Conservation (phyloP, 352 stramenopile genomes). For the Globisporangium abappressorium region DNA sequence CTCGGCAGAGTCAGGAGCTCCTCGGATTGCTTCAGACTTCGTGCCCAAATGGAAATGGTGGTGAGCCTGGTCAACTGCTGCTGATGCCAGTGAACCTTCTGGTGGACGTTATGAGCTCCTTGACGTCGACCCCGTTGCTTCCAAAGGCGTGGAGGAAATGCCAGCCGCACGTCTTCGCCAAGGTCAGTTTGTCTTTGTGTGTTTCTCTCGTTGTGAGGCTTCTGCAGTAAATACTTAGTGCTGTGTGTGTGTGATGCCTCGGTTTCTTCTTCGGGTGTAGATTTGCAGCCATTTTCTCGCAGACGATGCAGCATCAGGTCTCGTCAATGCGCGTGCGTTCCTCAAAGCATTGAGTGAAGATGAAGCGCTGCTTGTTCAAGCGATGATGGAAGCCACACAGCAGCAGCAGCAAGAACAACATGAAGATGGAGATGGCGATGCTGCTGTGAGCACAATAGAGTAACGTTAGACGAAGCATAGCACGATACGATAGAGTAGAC, state of each 20-base stretch:
- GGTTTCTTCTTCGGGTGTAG: conserved; percentile 17
- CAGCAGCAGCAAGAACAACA: neutral
- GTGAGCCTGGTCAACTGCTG: neutral
- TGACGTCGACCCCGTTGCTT: conserved; percentile 32
- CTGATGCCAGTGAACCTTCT: conserved; percentile 26
- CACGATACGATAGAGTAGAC: neutral
- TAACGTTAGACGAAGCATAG: neutral
- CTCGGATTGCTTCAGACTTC: conserved; percentile 15
- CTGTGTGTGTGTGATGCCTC: neutral
- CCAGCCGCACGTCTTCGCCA: conserved; percentile 35
- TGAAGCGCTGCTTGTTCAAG: conserved; percentile 22
- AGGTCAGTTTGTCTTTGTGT: conserved; percentile 27
- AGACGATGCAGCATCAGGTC: conserved; percentile 11
- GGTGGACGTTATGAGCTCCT: conserved; percentile 32
- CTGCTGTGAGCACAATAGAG: neutral
- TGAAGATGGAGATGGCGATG: neutral
- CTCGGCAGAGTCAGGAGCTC: conserved; percentile 34
- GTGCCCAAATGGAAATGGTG: conserved; percentile 13
- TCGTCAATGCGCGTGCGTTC: conserved; percentile 40
- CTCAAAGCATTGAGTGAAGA: conserved; percentile 28
- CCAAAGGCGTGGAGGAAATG: conserved; percentile 40
- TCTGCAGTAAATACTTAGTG: neutral
- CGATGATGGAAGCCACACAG: neutral
- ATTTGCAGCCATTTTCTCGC: conserved; percentile 33
- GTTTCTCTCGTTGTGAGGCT: neutral